These are phyloP conservation scores for sorghum (Sorghum bicolor) DNA, from an alignment of 176 grass and related monocot genomes.

Conservation along the genomic window Sorghum_bicolor_NCBIv3 NC_012877.2:50767501-50768000, in stretches of 20 bases:
- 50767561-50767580: no score
- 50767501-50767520: no score
- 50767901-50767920: not conserved
- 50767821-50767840: no score
- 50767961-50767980: conserved; percentile 68
- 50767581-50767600: not conserved
- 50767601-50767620: not conserved
- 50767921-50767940: not conserved
- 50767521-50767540: no score
- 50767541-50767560: no score
- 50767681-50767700: not conserved
- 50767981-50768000: not conserved
- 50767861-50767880: not conserved
- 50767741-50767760: not conserved
- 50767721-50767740: not conserved
- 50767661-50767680: not conserved
- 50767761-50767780: not conserved
- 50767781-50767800: no score
- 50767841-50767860: not conserved
- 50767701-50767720: not conserved
- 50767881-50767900: not conserved
- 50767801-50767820: no score
- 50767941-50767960: conserved; percentile 32
- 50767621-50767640: not conserved
- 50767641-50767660: not conserved